A percentile compares a stretch with the other conserved stretches of the same genome.
Conservation (phyloP, 345 rosid genomes). For the Gossypioides kirkii region DNA sequence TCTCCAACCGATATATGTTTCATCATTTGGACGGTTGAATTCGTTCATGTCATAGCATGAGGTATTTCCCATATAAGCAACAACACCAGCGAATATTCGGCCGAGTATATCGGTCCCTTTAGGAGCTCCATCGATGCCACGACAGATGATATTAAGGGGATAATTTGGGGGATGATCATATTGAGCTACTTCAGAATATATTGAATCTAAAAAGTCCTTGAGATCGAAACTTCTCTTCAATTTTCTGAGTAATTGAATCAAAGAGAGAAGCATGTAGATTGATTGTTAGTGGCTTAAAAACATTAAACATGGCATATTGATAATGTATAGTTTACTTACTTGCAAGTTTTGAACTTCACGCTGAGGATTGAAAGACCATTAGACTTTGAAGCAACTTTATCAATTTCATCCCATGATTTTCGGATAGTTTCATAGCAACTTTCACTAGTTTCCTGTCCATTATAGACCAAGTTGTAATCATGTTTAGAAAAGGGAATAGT, state of each 20-base stretch:
- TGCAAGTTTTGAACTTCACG: constrained; percentile 63
- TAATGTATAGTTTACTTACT: constrained; percentile 18
- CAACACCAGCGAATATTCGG: constrained; percentile 39
- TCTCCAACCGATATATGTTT: constrained; percentile 29
- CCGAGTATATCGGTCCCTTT: constrained; percentile 23
- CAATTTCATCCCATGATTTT: constrained; percentile 53
- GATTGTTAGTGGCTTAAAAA: background rate
- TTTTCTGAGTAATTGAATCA: constrained; percentile 17
- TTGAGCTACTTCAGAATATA: constrained; percentile 37
- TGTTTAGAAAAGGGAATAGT: background rate
- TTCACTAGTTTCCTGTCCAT: constrained; percentile 46
- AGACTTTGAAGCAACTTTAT: constrained; percentile 39
- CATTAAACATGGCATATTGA: background rate
- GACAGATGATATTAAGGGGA: constrained; percentile 31
- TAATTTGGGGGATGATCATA: constrained; percentile 36
- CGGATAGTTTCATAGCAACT: constrained; percentile 48
- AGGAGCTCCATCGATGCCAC: constrained; percentile 34
- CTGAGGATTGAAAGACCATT: constrained; percentile 47
- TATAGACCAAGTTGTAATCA: background rate
- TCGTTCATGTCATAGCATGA: constrained; percentile 40
- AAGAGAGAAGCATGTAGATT: background rate
- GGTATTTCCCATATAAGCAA: constrained; percentile 26
- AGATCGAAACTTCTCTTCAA: constrained; percentile 25
- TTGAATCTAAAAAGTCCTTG: constrained; percentile 28
- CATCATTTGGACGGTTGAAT: constrained; percentile 13